Base-by-base conservation (phyloP, 2,329 filamentous ascomycete genomes). In the Dothideomycetidae sp. region DNA sequence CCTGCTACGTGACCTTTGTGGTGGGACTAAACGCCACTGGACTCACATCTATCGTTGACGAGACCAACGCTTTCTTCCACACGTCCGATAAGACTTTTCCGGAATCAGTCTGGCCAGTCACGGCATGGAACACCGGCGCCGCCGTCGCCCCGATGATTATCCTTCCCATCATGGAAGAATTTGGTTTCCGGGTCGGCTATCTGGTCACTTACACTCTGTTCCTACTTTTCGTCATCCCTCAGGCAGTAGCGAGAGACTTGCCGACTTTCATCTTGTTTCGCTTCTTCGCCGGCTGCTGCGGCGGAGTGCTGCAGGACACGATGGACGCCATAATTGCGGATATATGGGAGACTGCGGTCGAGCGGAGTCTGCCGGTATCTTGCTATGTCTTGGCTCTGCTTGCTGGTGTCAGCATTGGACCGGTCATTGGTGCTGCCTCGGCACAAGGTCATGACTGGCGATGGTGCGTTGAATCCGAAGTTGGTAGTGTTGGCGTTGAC, bases 81-180 rank as follows among this genome's bases (percentile, higher is more conserved):
- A 48, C 62, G 15, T 57, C 49, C 32, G 53, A 63, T 31, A 49
- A 51, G 12, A 33, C 36, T 0, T 63, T 64, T 34, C 58, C 60
- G 10, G 48, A 61, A 38, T 56, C 55, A 7, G 62, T 58, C 41
- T 64, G 58, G 54, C 51, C 55, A 2, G 55, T 59, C 0, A 50
- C 60, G 4, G 56, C 54, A 4, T 64, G 60, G 62, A 59, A 56
- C 12, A 36, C 63, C 1, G 61, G 61, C 2, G 62, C 55, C 5
- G 63, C 59, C 3, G 42, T 61, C 1, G 58, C 57, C 9, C 58
- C 61, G 5, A 42, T 66, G 4, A 32, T 62, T 3, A 53, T 59
- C 1, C 40, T 66, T 2, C 62, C 62, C 1, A 37, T 63, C 14
- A 63, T 62, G 51, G 62, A 59, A n/a, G 21, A 26, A 7, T n/a